These are phyloP conservation scores for Pseudocercospora ulei DNA, from an alignment of 2,329 filamentous ascomycete genomes.

Conservation along the genomic window DNA sequence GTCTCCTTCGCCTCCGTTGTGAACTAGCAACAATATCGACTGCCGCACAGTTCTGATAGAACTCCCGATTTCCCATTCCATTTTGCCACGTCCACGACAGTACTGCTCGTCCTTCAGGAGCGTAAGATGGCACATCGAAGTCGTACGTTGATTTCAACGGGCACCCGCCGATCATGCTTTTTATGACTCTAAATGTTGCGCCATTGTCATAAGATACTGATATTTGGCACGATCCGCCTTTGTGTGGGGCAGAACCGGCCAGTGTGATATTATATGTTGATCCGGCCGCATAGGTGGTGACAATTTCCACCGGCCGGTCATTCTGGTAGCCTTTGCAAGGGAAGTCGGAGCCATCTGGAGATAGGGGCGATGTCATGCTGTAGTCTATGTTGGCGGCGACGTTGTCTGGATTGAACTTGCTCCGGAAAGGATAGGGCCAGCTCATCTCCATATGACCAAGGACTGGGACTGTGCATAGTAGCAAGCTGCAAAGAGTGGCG, in stretches of 20 bases:
- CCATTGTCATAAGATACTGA: constrained; percentile 65
- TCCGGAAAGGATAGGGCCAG: constrained; percentile 47
- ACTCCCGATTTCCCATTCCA: constrained; percentile 59
- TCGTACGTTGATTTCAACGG: constrained; percentile 47
- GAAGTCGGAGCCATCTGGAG: constrained; percentile 53
- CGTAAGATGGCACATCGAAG: constrained; percentile 58
- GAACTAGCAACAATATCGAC: constrained; percentile 42
- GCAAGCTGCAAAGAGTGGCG: constrained; percentile 6
- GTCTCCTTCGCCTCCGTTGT: constrained; percentile 17
- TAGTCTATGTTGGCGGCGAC: constrained; percentile 51
- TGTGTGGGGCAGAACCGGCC: constrained; percentile 45
- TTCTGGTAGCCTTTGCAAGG: constrained; percentile 63
- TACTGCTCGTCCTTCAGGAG: constrained; percentile 52
- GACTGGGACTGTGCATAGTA: constrained; percentile 18
- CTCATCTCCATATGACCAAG: constrained; percentile 48
- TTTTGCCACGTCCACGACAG: constrained; percentile 57
- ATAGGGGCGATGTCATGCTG: constrained; percentile 60
- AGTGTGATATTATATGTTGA: constrained; percentile 55
- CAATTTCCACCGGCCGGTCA: constrained; percentile 44
- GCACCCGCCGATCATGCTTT: constrained; percentile 53
- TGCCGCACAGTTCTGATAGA: constrained; percentile 50
- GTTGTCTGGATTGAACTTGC: constrained; percentile 42
- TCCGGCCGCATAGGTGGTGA: constrained; percentile 55
- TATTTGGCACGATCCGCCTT: constrained; percentile 67
- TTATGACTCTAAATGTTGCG: constrained; percentile 58